Base-by-base conservation (phyloP, 768 basidiomycete genomes). In the Tricholoma hemisulphureum region DNA sequence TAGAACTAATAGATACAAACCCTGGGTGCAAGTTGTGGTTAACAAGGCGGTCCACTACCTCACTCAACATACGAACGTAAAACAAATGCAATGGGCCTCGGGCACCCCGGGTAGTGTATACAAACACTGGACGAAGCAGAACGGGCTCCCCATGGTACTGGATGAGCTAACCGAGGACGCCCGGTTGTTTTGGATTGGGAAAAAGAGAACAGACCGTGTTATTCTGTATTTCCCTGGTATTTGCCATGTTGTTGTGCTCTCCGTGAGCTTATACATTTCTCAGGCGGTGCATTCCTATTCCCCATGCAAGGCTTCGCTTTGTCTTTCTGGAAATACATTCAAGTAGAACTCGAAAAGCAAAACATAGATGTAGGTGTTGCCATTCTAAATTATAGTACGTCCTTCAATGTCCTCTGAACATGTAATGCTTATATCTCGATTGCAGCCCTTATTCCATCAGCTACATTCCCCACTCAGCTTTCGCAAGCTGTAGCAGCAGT, bases 171-270 rank as follows among this genome's bases (percentile, higher is more conserved):
- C 63, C 5, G 63, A 67, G 31, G 65, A 66, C 43, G 59, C 67
- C 21, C 57, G 66, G 41, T 51, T 76, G 5, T 53, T 74, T 9
- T 77, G 75, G 75, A 58, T 75, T 45, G 71, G 73, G 24, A 59
- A 66, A 9, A 70, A 67, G 28, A 62, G 67, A 31, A 67, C 69
- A 1, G 72, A 73, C 3, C 67, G 67, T 7, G 72, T 77, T 1
- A 58, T 75, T 2, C 41, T 74, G 3, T 75, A 70, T 50, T 37
- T 69, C 28, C 74, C 73, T 59, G 75, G 75, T 60, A 26, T 21
- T 23, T 3, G 4, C 14, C 10, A 13, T 45, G 11, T 24, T 2
- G 21, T 23, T 21, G 11, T 28, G 4, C 14, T 18, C 8, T 29
- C 37, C 32, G n/a, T 14, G 32, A 32, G 32, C 32, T 32, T 32